Conservation (phyloP, 768 basidiomycete species). For the Podaxis sp. region DNA sequence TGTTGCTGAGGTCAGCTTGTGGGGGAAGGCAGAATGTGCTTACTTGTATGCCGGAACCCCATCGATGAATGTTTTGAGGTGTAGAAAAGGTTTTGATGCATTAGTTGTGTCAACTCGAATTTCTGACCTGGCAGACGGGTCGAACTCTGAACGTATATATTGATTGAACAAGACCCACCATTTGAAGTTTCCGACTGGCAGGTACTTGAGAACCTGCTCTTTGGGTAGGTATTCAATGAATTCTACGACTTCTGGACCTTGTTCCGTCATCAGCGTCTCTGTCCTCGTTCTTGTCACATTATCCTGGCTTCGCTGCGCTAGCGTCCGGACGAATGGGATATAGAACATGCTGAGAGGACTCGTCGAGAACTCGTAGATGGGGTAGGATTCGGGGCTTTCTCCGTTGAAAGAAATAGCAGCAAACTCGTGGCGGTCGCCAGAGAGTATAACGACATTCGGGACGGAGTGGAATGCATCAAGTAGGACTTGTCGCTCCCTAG, state of each 20-base stretch:
- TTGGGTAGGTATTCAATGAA: constrained; percentile 38
- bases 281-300: constrained; percentile 31
- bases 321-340: constrained; percentile 54
- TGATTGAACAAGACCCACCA: constrained; percentile 36
- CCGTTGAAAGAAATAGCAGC: constrained; percentile 61
- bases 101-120: constrained; percentile 68
- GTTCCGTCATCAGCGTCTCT: constrained; percentile 22
- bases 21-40: constrained; percentile 15
- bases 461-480: constrained; percentile 57
- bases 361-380: constrained; percentile 63
- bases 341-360: constrained; percentile 70
- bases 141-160: not conserved
- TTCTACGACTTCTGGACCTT: constrained; percentile 19
- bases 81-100: constrained; percentile 42
- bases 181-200: constrained; percentile 64
- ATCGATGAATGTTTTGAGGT: constrained; percentile 57
- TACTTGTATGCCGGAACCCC: constrained; percentile 52
- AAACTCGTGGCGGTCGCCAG: constrained; percentile 79
- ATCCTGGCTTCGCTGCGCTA: constrained; percentile 39
- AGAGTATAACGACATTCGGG: constrained; percentile 66
- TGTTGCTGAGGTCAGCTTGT: not conserved
- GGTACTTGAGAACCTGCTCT: constrained; percentile 54
- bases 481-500: constrained; percentile 52
- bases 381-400: constrained; percentile 27
- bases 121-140: constrained; percentile 41